phyloP scores from a whole-genome alignment of 2,329 filamentous ascomycete genomes.

The Aspergillus costaricaensis region DNA sequence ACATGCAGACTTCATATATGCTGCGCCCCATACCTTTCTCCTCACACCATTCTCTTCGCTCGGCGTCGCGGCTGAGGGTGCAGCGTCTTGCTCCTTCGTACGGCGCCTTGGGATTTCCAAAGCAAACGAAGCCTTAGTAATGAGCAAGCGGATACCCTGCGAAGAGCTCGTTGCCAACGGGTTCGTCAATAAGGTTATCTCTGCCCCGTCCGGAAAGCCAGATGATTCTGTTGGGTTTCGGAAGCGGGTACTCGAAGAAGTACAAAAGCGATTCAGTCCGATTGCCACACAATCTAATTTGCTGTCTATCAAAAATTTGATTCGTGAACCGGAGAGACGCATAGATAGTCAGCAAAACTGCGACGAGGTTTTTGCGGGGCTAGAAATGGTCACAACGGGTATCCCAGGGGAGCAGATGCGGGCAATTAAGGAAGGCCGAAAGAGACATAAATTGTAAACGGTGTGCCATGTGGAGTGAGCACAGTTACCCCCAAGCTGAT shows the following conservation, averaged over 20 bases:
- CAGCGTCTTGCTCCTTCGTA: slow-evolving; percentile 75
- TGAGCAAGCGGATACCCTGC: slow-evolving; percentile 74
- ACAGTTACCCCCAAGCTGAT: too few species aligned
- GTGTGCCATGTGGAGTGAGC: too few species aligned
- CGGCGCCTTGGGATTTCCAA: slow-evolving; percentile 75
- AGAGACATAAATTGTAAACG: slow-evolving; percentile 83
- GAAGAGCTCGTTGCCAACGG: slow-evolving; percentile 74
- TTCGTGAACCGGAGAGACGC: slow-evolving; percentile 72
- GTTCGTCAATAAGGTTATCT: slow-evolving; percentile 83
- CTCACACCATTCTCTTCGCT: slow-evolving; percentile 90
- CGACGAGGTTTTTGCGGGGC: slow-evolving; percentile 79
- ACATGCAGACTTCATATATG: slow-evolving; percentile 92
- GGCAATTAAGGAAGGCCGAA: slow-evolving; percentile 81
- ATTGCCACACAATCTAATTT: slow-evolving; percentile 80
- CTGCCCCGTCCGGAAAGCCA: slow-evolving; percentile 53
- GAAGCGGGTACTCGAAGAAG: slow-evolving; percentile 71
- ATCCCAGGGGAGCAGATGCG: slow-evolving; percentile 86
- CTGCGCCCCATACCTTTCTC: slow-evolving; percentile 75
- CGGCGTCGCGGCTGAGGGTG: slow-evolving; percentile 87
- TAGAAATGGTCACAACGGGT: slow-evolving; percentile 77
- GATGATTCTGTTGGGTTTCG: slow-evolving; percentile 71
- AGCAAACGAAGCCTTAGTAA: slow-evolving; percentile 90
- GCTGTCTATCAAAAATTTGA: slow-evolving; percentile 79
- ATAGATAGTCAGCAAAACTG: slow-evolving; percentile 75
- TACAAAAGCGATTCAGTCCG: slow-evolving; percentile 75